Evolutionary conservation across 192 early-diverging fungal genomes (phyloP), one percentile per base, ranked within the genome.

Genomic region (Pilobolus umbonatus): DNA sequence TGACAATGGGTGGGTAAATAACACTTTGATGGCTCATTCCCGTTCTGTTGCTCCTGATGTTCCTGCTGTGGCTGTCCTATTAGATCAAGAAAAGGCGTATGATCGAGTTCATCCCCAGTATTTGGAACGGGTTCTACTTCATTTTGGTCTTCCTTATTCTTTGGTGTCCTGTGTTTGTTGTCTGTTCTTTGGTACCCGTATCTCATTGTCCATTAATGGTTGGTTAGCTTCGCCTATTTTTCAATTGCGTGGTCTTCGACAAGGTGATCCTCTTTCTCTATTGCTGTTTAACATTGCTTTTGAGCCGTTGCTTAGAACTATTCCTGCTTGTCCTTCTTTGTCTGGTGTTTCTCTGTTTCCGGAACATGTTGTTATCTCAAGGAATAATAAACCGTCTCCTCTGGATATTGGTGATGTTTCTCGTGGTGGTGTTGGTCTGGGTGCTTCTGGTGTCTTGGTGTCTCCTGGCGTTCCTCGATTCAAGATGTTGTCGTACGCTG

Each of bases 231-330:
- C 50, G 3, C 46, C 62, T 14, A 58, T 67, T 47, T 0, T 15
- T 1, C 66, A 68, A 50, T 11, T 29, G 0, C 14, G 63, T 21
- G 72, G 72, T 0, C 47, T 74, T 0, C 60, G 72, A 6, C 72
- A 74, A 43, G 67, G 72, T 2, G 72, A 74, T 22, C 72, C 62
- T 9, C 51, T 71, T 2, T 61, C 62, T 1, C 69, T 59, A 3
- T 25, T 64, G 3, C 61, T 64, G 4, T 61, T 50, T 36, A 61
- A 60, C 28, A 22, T 66, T 4, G 61, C 52, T 10, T 44, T 66
- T 25, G 60, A 62, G 8, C 64, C 64, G 2, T 48, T 61, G 1
- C 31, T 72, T 3, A 59, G 53, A 5, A 19, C 44, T 2, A 35
- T 66, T 5, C 14, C n/a, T n/a, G n/a, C n/a, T n/a, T n/a, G n/a